Evolutionary conservation across 2,329 filamentous ascomycete genomes (phyloP).

Genomic region (Fusarium redolens): DNA sequence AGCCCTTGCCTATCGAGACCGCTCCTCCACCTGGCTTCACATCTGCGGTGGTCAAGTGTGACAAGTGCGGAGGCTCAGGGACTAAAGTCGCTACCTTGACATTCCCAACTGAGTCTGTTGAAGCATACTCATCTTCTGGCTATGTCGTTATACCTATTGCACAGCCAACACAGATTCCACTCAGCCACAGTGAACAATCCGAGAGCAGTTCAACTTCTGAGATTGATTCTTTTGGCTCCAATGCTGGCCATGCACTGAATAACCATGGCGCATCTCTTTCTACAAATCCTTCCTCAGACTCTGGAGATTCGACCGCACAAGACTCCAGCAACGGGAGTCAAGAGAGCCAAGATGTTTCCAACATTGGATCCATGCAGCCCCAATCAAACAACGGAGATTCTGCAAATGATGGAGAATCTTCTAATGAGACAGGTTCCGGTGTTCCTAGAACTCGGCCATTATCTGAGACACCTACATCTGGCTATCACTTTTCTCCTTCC

Average conservation of each 20-base stretch:
- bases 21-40: slow-evolving; percentile 16
- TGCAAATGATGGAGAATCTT: neutral
- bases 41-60: slow-evolving; percentile 8
- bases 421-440: neutral
- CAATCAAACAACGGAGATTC: neutral
- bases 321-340: neutral
- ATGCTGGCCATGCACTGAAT: neutral
- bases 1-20: neutral
- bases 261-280: neutral
- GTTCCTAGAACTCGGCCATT: neutral
- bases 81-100: slow-evolving; percentile 8
- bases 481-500: neutral
- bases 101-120: neutral
- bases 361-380: neutral
- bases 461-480: neutral
- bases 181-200: neutral
- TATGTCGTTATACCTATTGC: neutral
- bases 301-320: neutral
- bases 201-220: neutral
- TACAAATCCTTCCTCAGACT: neutral
- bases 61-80: neutral
- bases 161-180: neutral
- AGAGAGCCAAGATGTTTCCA: neutral
- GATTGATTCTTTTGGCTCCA: neutral
- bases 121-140: slow-evolving; percentile 19